Base-by-base conservation (phyloP, 805 yeast genomes). In the Nakazawaea molendinolei region DNA sequence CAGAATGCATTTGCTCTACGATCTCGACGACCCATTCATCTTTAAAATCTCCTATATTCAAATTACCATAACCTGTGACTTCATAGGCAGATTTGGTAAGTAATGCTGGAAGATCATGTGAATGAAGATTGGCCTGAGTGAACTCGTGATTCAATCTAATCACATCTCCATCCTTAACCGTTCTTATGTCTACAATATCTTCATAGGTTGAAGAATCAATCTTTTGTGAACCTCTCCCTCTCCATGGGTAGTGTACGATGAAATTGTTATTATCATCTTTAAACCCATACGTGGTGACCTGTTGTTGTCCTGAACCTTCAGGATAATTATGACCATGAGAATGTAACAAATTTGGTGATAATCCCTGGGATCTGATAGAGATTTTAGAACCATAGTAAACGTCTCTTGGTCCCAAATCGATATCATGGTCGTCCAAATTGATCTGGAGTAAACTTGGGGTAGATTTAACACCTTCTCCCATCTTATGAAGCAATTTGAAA, bases 261-360 rank as follows among this genome's bases (percentile, higher is more conserved):
- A 95, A 89, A 37, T 82, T 75, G 56, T 90, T 92, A 60, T 92
- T 90, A 36, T 69, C 61, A 56, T 92, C 97, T 54, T 86, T 86
- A 58, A 78, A 86, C 14, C 89, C 85, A 56, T 92, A 92, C 5
- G 92, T 85, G 19, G 98, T 92, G 33, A 92, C 70, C 60, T 92
- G 99, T 58, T 89, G 97, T 61, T 92, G 97, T 44, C 73, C 71
- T 2, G 96, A 85, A 3, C 97, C 97, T 45, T 77, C 86, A 12
- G 98, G 98, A 55, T 79, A 92, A 9, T 70, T 57, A 54, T 84
- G 95, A 13, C 69, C 65, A 54, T 92, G 98, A 0, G 97, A 90
- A 55, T 92, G 98, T 43, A 92, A 62, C 44, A 86, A 68, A 36
- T 82, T 77, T 12, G 85, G 81, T 33, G 83, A 74, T 33, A 81